These are phyloP conservation scores for Termitomyces sp. DNA, from an alignment of 768 basidiomycete genomes.

Conservation along the genomic window DNA sequence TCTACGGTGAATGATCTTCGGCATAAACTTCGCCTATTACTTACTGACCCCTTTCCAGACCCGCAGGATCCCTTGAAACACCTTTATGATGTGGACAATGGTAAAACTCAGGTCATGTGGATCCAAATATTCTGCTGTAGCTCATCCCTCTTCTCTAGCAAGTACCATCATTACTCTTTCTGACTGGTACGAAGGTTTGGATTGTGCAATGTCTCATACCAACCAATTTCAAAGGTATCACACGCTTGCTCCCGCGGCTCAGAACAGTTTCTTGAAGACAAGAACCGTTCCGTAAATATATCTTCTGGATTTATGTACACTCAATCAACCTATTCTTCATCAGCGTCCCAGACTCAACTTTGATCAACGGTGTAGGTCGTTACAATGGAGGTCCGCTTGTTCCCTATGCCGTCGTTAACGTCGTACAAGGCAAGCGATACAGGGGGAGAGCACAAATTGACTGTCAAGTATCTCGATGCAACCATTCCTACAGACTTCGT, in stretches of 20 bases:
- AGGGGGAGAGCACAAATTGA: conserved; percentile 17
- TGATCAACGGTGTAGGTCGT: conserved; percentile 41
- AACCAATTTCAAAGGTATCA: conserved; percentile 8
- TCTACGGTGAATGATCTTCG: conserved; percentile 16
- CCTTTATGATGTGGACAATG: conserved; percentile 37
- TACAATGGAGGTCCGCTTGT: conserved; percentile 32
- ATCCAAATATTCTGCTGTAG: not conserved
- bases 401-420: conserved; percentile 36
- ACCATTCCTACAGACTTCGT: conserved; percentile 23
- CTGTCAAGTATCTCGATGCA: not conserved
- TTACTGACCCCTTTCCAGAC: conserved; percentile 14
- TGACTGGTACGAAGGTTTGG: conserved; percentile 17
- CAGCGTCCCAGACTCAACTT: conserved; percentile 30
- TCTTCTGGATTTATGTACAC: not conserved
- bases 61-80: conserved; percentile 27
- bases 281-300: conserved; percentile 19
- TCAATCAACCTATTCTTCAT: conserved; percentile 3
- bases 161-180: conserved; percentile 29
- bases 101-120: conserved; percentile 8
- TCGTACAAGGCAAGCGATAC: conserved; percentile 34
- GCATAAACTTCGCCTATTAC: not conserved
- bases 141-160: conserved; percentile 6
- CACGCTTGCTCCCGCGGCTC: conserved; percentile 30
- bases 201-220: not conserved
- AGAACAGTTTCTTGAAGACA: conserved; percentile 24